Evolutionary conservation across 805 yeast genomes (phyloP).

Genomic region (Saccharomyces kudriavzevii): DNA sequence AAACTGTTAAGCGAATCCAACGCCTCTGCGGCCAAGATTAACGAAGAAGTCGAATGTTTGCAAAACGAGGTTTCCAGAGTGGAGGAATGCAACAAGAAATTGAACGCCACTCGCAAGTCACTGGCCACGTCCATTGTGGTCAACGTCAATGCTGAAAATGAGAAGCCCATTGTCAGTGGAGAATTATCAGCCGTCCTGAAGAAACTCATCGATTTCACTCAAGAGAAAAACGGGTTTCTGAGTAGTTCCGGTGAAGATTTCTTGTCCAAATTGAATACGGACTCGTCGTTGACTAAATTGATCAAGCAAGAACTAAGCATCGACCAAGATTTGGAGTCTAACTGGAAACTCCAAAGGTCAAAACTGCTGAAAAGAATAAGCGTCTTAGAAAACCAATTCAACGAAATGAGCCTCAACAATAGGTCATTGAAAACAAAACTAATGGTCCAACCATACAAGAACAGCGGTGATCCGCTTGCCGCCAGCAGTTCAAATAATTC

Average conservation of each 20-base stretch:
- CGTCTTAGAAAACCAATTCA: conserved; percentile 18
- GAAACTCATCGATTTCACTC: conserved; percentile 17
- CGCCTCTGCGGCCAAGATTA: conserved; percentile 7
- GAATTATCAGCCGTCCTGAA: conserved; percentile 10
- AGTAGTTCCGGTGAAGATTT: conserved; percentile 20
- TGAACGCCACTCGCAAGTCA: conserved; percentile 9
- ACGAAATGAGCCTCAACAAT: conserved; percentile 18
- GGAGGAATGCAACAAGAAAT: conserved; percentile 19
- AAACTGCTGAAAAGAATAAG: conserved; percentile 16
- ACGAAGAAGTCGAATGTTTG: conserved; percentile 7
- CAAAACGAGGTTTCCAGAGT: conserved; percentile 17
- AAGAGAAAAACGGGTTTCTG: conserved; percentile 24
- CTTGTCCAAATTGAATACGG: conserved; percentile 16
- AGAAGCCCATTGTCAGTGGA: neutral
- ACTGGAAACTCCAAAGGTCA: conserved; percentile 19
- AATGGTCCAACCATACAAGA: conserved; percentile 16
- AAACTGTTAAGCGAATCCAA: conserved; percentile 6
- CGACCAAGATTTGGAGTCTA: conserved; percentile 20
- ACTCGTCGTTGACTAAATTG: conserved; percentile 15
- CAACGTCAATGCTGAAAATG: neutral
- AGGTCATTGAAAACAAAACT: conserved; percentile 16
- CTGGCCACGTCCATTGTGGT: neutral
- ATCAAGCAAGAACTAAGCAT: conserved; percentile 22
- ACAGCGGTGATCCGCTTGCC: neutral
- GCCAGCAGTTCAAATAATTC: neutral